Percentiles rank a stretch among this genome's conserved stretches.
phyloP scores from a whole-genome alignment of 1,284 basidiomycete species.

The Apiotrichum porosum region DNA sequence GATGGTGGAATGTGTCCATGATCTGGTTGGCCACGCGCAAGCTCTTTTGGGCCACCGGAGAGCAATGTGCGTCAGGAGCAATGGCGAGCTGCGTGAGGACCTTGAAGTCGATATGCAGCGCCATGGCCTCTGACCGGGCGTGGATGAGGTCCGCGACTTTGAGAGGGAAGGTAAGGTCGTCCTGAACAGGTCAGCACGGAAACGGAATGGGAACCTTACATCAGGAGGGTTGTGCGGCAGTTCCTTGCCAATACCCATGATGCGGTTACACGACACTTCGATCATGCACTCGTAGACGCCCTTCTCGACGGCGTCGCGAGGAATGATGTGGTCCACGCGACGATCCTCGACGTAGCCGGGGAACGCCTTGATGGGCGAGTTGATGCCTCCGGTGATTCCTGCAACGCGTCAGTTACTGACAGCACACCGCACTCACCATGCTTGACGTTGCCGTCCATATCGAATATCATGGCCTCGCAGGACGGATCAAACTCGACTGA shows the following conservation, averaged over 20 bases:
- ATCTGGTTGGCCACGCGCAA: conserved; percentile 75
- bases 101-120: too few species aligned
- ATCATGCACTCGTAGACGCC: conserved; percentile 73
- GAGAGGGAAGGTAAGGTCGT: conserved; percentile 70
- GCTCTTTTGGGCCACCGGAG: conserved; percentile 75
- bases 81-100: conserved; percentile 77
- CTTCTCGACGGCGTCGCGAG: conserved; percentile 58
- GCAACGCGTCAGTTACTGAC: neutral
- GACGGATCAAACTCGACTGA: conserved; percentile 97
- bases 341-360: too few species aligned
- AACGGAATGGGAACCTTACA: conserved; percentile 36
- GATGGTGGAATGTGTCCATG: conserved; percentile 77
- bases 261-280: conserved; percentile 78
- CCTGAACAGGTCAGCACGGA: conserved; percentile 62
- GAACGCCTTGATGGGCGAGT: too few species aligned
- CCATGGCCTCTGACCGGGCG: conserved; percentile 69
- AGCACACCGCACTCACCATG: conserved; percentile 56
- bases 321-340: conserved; percentile 90
- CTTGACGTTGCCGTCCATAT: conserved; percentile 69
- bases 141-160: conserved; percentile 89
- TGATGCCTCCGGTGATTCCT: conserved; percentile 86
- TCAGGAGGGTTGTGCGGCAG: conserved; percentile 59
- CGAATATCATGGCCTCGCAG: conserved; percentile 90
- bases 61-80: conserved; percentile 67
- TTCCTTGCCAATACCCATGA: conserved; percentile 86